Percentiles rank a stretch among this genome's conserved stretches.
phyloP scores from a whole-genome alignment of 176 grass and related monocot genomes.

The Eremochloa ophiuroides region DNA sequence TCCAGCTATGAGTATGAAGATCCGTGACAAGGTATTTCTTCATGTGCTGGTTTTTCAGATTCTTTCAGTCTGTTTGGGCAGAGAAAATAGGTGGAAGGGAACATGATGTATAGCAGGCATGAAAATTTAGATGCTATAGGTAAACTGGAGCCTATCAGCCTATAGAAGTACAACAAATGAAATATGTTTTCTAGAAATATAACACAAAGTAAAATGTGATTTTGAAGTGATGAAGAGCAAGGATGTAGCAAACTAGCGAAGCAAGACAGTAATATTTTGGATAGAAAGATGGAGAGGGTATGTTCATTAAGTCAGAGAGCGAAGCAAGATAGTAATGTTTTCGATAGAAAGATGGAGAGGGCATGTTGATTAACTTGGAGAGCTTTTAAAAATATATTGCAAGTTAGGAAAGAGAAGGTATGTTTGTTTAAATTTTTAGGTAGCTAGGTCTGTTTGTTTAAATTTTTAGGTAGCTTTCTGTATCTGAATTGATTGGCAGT shows the following conservation, averaged over 20 bases:
- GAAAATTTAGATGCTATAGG: background rate
- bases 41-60: background rate
- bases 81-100: background rate
- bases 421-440: background rate
- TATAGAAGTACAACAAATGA: background rate
- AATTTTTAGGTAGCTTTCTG: background rate
- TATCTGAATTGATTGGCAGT: background rate
- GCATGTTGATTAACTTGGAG: background rate
- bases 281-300: background rate
- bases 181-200: background rate
- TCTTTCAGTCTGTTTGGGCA: background rate
- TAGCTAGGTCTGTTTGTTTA: background rate
- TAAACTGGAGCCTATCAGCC: background rate
- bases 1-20: slow-evolving; percentile 99
- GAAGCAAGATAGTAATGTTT: background rate
- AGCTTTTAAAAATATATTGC: background rate
- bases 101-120: background rate
- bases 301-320: background rate
- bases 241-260: background rate
- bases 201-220: background rate
- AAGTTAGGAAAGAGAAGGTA: background rate
- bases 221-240: background rate
- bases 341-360: background rate
- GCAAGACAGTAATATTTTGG: background rate
- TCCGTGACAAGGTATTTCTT: slow-evolving; percentile 94